Base-by-base conservation (phyloP, 306 rosid genomes). In the Oxytropis ochrocephala region DNA sequence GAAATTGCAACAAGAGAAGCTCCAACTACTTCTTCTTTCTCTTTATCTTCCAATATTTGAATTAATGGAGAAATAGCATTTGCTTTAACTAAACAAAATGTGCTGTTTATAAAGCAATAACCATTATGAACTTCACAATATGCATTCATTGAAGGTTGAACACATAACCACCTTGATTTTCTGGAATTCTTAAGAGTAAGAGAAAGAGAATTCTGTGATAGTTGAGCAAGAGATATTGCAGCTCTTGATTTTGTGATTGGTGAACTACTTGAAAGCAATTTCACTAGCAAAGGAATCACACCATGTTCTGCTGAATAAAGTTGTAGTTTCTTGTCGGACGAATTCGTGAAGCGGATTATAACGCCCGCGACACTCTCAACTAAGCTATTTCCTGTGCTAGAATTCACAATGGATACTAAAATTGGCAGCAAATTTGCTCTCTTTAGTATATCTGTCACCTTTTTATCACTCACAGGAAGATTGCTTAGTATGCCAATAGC, bases 31-130 rank as follows among this genome's bases (percentile, higher is more conserved):
- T 80, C 96, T 77, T 80, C 91, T 70, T 77, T 75, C 49, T 85
- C 96, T 5, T 76, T 49, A 41, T 91, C 87, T 76, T 84, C 89
- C 79, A 92, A 70, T 39, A 87, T 73, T 72, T 82, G 81, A 71
- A 92, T 75, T 53, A 90, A 76, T 2, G 81, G 87, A 65, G 85
- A 44, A 38, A 92, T 63, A 16, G 98, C 98, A 11, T 78, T 82
- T 0, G 96, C 93, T 75, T 92, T 92, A 30, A 88, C 96, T 72
- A 92, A 61, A 78, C 98, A 92, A 60, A 90, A 86, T 65, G 96
- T 86, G 64, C 78, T 82, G 47, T 86, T 90, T 48, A 83, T 85
- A 60, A 46, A 51, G 83, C 98, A 92, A 57, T 72, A 70, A 38
- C 88, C 87, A 42, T 81, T 85, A 69, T 92, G 96, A 74, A 92